Percentiles rank a stretch among this genome's conserved stretches.
phyloP scores from a whole-genome alignment of 768 basidiomycete genomes.

The Leccinum barrowsii region DNA sequence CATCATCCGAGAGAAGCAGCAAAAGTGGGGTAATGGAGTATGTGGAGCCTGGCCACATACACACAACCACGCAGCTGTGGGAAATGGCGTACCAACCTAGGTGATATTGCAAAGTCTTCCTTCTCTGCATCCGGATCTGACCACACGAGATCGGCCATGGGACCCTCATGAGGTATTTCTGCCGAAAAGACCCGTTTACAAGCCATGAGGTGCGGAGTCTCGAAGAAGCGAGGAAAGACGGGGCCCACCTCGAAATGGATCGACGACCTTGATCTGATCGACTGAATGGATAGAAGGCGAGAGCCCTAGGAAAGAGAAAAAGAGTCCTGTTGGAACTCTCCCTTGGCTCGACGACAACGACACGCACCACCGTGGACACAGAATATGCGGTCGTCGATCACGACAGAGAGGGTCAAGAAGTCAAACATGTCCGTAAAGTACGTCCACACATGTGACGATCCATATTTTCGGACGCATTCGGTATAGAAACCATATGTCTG shows the following conservation, averaged over 20 bases:
- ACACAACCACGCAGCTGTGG: conserved; percentile 6
- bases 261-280: conserved; percentile 99
- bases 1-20: conserved; percentile 8
- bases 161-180: conserved; percentile 99
- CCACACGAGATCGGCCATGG: conserved; percentile 99
- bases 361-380: conserved; percentile 93
- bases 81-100: conserved; percentile 57
- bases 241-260: conserved; percentile 86
- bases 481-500: conserved; percentile 99
- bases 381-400: conserved; percentile 98
- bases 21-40: conserved; percentile 8
- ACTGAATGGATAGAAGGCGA: conserved; percentile 98
- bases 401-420: conserved; percentile 93
- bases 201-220: conserved; percentile 23
- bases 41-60: conserved; percentile 8
- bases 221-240: conserved; percentile 18
- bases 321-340: conserved; percentile 1
- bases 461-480: conserved; percentile 97
- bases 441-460: conserved; percentile 94
- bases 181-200: conserved; percentile 9
- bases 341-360: background rate
- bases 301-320: conserved; percentile 52
- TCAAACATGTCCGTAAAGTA: conserved; percentile 99
- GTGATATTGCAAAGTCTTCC: conserved; percentile 98
- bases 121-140: conserved; percentile 99